These are phyloP conservation scores for Exophiala aquamarina DNA, from an alignment of 2,329 filamentous ascomycete genomes.

Conservation along the genomic window DNA sequence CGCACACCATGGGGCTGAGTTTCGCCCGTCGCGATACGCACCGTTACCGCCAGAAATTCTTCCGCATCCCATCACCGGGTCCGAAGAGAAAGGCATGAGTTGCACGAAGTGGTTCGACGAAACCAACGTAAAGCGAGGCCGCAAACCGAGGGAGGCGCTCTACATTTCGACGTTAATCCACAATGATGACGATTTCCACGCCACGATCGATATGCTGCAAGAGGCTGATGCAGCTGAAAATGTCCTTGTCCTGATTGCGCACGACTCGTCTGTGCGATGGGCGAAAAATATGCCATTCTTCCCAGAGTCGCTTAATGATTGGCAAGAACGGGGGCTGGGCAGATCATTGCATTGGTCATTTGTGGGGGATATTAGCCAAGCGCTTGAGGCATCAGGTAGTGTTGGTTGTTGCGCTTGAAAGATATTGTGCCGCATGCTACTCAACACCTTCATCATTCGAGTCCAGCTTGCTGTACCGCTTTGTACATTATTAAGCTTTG, in stretches of 20 bases:
- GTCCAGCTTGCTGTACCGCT: too few relatives aligned
- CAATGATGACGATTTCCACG: slow-evolving; percentile 21
- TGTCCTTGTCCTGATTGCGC: slow-evolving; percentile 29
- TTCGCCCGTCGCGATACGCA: slow-evolving; percentile 30
- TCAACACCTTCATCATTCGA: too few relatives aligned
- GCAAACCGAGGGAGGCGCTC: too few relatives aligned
- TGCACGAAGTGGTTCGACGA: too few relatives aligned
- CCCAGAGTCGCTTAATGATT: slow-evolving; percentile 25
- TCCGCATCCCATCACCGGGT: slow-evolving; percentile 23
- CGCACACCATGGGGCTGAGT: slow-evolving; percentile 17
- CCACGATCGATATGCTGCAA: slow-evolving; percentile 25
- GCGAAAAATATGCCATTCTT: slow-evolving; percentile 29
- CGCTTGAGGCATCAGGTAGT: too few relatives aligned
- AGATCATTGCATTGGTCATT: slow-evolving; percentile 1
- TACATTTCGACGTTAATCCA: too few relatives aligned
- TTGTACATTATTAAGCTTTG: too few relatives aligned
- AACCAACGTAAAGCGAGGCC: too few relatives aligned
- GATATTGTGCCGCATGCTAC: too few relatives aligned
- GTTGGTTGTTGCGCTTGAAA: too few relatives aligned
- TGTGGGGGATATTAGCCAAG: too few relatives aligned
- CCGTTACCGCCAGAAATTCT: slow-evolving; percentile 28
- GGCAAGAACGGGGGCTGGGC: slow-evolving; percentile 17
- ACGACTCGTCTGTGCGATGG: slow-evolving; percentile 27
- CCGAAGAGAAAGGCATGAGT: neutral
- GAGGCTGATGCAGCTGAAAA: slow-evolving; percentile 28